Conservation (phyloP, 179 eudicot genomes). For the Actinidia polygama region DNA sequence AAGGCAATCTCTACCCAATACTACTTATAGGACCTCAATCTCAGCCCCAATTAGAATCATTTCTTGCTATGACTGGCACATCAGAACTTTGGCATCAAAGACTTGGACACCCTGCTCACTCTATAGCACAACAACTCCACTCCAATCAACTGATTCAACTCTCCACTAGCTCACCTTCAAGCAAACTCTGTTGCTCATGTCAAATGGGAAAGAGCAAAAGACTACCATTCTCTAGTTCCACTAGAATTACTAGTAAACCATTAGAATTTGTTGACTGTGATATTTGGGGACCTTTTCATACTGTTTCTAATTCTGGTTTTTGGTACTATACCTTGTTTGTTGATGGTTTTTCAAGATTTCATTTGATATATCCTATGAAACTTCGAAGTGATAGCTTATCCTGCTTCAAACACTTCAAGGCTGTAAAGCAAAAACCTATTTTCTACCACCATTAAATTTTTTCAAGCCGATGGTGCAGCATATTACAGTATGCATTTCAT, state of each 20-base stretch:
- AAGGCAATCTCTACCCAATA: not conserved
- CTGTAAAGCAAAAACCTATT: not conserved
- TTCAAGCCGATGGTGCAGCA: not conserved
- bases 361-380: not conserved
- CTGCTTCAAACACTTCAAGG: not conserved
- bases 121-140: no score
- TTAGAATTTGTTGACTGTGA: not conserved
- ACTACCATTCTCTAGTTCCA: not conserved
- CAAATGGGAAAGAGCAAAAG: not conserved
- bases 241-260: not conserved
- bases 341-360: not conserved
- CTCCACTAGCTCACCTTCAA: no score
- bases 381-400: not conserved
- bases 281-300: not conserved
- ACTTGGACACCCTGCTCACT: no score
- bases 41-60: no score
- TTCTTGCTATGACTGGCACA: no score
- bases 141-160: no score
- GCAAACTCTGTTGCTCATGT: not conserved
- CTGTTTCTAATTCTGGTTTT: not conserved
- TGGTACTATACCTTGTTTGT: not conserved
- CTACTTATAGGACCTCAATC: no score
- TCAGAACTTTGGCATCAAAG: no score
- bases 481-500: no score
- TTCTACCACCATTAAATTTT: not conserved